phyloP scores from a whole-genome alignment of 352 stramenopile genomes.

The Globisporangium megalacanthum region DNA sequence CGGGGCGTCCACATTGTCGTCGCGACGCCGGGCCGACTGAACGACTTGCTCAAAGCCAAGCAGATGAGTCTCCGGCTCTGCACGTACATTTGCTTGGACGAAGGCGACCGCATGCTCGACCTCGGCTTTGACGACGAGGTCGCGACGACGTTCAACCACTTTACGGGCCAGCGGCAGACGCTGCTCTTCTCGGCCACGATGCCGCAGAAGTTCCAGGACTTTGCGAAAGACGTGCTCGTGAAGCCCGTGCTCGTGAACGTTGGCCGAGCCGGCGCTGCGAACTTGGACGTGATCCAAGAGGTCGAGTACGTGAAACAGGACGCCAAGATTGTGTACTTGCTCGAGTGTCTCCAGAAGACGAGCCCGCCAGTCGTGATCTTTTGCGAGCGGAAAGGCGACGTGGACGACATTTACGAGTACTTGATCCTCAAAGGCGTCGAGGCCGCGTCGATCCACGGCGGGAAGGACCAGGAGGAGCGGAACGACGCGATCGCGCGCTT shows the following conservation, averaged over 20 bases:
- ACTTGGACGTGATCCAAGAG: slow-evolving; percentile 99
- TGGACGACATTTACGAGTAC: slow-evolving; percentile 99
- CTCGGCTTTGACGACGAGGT: slow-evolving; percentile 92
- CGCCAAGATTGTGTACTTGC: slow-evolving; percentile 98
- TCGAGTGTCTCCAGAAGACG: slow-evolving; percentile 99
- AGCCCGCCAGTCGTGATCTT: slow-evolving; percentile 98
- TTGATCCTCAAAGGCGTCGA: slow-evolving; percentile 96
- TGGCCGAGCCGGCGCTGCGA: slow-evolving; percentile 95
- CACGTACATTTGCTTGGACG: slow-evolving; percentile 98
- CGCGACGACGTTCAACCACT: slow-evolving; percentile 98
- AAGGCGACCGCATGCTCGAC: slow-evolving; percentile 98
- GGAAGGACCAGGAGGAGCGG: slow-evolving; percentile 97
- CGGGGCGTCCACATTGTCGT: slow-evolving; percentile 96
- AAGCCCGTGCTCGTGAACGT: slow-evolving; percentile 98
- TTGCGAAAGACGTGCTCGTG: slow-evolving; percentile 95
- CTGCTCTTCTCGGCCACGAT: slow-evolving; percentile 99
- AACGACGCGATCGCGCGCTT: slow-evolving; percentile 96
- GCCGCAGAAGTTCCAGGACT: slow-evolving; percentile 99
- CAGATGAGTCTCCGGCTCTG: slow-evolving; percentile 94
- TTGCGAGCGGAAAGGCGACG: slow-evolving; percentile 95
- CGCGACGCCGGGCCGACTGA: slow-evolving; percentile 94
- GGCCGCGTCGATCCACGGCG: slow-evolving; percentile 95
- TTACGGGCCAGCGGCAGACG: slow-evolving; percentile 95
- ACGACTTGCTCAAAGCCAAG: slow-evolving; percentile 95
- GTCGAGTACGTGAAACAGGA: slow-evolving; percentile 99